Evolutionary conservation across 768 basidiomycete species (phyloP).

Genomic region (Russula abietina): DNA sequence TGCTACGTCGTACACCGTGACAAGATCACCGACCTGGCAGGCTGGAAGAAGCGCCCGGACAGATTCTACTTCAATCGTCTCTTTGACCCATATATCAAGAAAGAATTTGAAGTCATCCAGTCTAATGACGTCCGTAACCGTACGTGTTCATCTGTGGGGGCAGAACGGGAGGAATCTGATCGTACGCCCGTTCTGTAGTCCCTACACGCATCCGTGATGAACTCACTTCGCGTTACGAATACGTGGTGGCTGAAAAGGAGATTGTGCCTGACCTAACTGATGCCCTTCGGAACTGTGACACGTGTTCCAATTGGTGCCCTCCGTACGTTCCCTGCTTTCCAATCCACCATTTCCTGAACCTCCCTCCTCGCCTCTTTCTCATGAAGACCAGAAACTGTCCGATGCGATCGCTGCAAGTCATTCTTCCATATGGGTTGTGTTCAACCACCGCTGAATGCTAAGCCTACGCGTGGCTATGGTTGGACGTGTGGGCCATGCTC

Average conservation of each 20-base stretch:
- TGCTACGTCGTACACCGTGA: conserved; percentile 95
- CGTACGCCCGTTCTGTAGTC: conserved; percentile 37
- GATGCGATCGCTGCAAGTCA: conserved; percentile 86
- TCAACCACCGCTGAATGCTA: conserved; percentile 81
- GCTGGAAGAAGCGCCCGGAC: conserved; percentile 91
- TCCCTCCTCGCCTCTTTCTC: conserved; percentile 18
- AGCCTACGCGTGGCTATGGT: conserved; percentile 93
- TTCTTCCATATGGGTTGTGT: conserved; percentile 95
- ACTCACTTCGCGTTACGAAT: conserved; percentile 82
- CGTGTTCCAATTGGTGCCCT: conserved; percentile 85
- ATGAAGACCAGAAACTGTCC: conserved; percentile 72
- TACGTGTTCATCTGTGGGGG: conserved; percentile 39
- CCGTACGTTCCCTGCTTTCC: conserved; percentile 44
- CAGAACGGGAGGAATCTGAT: conserved; percentile 6
- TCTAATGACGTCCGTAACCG: conserved; percentile 82
- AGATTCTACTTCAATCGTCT: conserved; percentile 94
- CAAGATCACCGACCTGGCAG: conserved; percentile 87
- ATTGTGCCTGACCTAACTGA: conserved; percentile 88
- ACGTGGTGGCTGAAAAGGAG: conserved; percentile 92
- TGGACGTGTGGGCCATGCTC: conserved; percentile 98
- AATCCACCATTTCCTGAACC: conserved; percentile 19
- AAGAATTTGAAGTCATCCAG: conserved; percentile 94
- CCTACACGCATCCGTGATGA: conserved; percentile 75
- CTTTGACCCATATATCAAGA: conserved; percentile 97
- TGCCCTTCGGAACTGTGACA: conserved; percentile 73